A percentile compares a stretch with the other conserved stretches of the same genome.
Conservation (phyloP, 306 rosid genomes). For the Cotoneaster glaucophyllus region DNA sequence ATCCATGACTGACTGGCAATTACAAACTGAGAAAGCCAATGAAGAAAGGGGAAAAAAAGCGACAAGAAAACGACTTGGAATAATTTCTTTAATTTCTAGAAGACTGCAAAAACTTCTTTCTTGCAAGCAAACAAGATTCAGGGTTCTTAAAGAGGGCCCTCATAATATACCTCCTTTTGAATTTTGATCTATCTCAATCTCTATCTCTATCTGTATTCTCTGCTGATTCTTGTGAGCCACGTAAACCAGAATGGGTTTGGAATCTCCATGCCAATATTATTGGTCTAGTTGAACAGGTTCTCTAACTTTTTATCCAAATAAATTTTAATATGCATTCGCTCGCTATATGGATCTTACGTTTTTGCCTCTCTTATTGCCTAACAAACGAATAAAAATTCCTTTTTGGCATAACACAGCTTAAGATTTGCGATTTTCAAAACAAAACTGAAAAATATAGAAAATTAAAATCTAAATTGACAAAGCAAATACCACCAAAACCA, state of each 20-base stretch:
- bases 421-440: not conserved
- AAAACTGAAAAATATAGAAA: not conserved
- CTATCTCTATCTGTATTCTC: not conserved
- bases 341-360: too few species aligned
- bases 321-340: too few species aligned
- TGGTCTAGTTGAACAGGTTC: not conserved
- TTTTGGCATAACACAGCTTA: not conserved
- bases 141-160: conserved; percentile 1
- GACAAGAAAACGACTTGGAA: not conserved
- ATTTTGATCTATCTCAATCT: too few species aligned
- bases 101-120: not conserved
- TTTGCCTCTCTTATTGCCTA: too few species aligned
- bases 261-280: not conserved
- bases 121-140: not conserved
- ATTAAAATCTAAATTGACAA: not conserved
- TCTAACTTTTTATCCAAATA: not conserved
- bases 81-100: not conserved
- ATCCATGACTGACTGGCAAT: not conserved
- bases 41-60: not conserved
- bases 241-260: not conserved
- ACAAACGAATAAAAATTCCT: too few species aligned
- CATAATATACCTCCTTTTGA: not conserved
- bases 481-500: not conserved
- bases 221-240: not conserved
- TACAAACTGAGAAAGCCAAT: not conserved